phyloP scores from a whole-genome alignment of 2,329 filamentous ascomycete genomes.

The Neonectria coccinea region DNA sequence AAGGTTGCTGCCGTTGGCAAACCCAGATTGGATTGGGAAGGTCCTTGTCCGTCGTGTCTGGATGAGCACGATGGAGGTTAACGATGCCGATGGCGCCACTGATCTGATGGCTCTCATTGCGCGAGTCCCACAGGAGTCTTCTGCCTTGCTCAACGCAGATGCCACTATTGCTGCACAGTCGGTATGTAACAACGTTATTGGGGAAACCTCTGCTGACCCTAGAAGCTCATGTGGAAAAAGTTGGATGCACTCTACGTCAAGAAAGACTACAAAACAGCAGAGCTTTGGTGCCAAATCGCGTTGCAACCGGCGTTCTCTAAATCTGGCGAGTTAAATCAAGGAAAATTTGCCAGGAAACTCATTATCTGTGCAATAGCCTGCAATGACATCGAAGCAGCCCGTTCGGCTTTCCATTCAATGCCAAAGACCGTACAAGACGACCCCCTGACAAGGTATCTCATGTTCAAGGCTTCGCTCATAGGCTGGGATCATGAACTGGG shows the following conservation, averaged over 20 bases:
- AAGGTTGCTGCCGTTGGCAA: constrained; percentile 64
- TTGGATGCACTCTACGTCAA: constrained; percentile 70
- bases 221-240: constrained; percentile 83
- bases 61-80: constrained; percentile 65
- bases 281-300: constrained; percentile 78
- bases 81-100: constrained; percentile 43
- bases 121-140: constrained; percentile 55
- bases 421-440: constrained; percentile 68
- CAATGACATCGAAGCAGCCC: constrained; percentile 42
- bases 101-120: constrained; percentile 44
- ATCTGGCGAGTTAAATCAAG: constrained; percentile 73
- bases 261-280: constrained; percentile 64
- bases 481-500: constrained; percentile 68
- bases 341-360: constrained; percentile 78
- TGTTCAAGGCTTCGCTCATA: constrained; percentile 78
- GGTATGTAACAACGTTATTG: constrained; percentile 55
- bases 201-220: constrained; percentile 27
- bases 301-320: constrained; percentile 75
- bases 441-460: constrained; percentile 76
- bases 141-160: constrained; percentile 64
- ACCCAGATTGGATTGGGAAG: constrained; percentile 74
- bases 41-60: constrained; percentile 75
- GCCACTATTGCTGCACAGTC: constrained; percentile 77
- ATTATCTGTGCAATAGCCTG: constrained; percentile 75
- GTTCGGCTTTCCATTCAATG: constrained; percentile 66